Conservation (phyloP, 352 stramenopile species). For the Phytopythium chamaehyphon region DNA sequence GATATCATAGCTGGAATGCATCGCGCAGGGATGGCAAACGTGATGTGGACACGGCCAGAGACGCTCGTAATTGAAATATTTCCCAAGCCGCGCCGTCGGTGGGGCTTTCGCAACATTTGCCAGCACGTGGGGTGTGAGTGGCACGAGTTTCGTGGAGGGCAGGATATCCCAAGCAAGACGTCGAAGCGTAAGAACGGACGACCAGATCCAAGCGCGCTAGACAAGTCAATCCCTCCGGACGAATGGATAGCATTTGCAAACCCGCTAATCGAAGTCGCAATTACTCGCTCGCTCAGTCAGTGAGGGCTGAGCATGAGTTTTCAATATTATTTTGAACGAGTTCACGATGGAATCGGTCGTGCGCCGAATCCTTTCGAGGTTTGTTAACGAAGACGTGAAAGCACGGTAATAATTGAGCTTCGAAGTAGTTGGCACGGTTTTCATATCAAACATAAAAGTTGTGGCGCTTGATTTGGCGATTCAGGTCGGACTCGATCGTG, state of each 20-base stretch:
- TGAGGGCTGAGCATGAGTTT: too few species aligned
- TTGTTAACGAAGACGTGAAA: too few species aligned
- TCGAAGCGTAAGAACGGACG: background rate
- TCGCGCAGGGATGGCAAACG: conserved; percentile 34
- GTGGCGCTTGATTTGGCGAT: too few species aligned
- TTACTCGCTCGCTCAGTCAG: background rate
- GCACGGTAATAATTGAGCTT: too few species aligned
- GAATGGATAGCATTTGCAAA: too few species aligned
- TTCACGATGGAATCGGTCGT: too few species aligned
- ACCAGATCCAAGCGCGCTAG: conserved; percentile 32
- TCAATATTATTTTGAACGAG: too few species aligned
- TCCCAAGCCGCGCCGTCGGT: conserved; percentile 18
- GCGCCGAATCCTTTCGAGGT: too few species aligned
- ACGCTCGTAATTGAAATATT: conserved; percentile 38
- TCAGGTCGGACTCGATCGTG: too few species aligned
- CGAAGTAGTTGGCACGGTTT: too few species aligned
- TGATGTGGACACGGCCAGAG: conserved; percentile 23
- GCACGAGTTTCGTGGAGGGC: conserved; percentile 44
- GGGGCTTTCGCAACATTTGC: conserved; percentile 15
- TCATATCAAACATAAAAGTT: too few species aligned
- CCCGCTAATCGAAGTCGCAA: too few species aligned
- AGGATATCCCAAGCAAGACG: conserved; percentile 23
- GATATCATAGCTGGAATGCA: conserved; percentile 43
- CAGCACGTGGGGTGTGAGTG: conserved; percentile 64
- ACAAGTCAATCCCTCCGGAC: conserved; percentile 33